Evolutionary conservation across 2,329 filamentous ascomycete genomes (phyloP).

Genomic region (Colletotrichum sp.): DNA sequence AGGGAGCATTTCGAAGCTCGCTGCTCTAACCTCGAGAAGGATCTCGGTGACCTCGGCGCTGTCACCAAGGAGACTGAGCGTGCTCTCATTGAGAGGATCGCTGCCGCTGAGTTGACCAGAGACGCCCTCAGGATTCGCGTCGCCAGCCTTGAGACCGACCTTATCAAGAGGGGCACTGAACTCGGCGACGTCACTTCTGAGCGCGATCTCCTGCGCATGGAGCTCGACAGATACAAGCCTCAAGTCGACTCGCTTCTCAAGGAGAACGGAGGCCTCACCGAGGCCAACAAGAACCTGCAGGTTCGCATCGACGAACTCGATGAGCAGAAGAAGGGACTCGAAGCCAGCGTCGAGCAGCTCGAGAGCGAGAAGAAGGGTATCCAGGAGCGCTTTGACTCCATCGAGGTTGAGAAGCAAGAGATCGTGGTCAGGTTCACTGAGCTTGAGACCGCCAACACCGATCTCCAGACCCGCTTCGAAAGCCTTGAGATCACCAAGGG

Average conservation of each 20-base stretch:
- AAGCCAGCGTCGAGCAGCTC: slow-evolving; percentile 12
- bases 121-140: slow-evolving; percentile 12
- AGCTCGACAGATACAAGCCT: slow-evolving; percentile 12
- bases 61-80: slow-evolving; percentile 17
- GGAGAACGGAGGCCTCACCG: slow-evolving; percentile 13
- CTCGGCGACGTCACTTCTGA: slow-evolving; percentile 19
- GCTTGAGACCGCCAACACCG: slow-evolving; percentile 10
- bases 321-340: slow-evolving; percentile 16
- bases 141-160: slow-evolving; percentile 16
- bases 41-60: slow-evolving; percentile 13
- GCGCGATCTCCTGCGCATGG: slow-evolving; percentile 8
- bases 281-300: slow-evolving; percentile 13
- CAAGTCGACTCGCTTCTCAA: slow-evolving; percentile 10
- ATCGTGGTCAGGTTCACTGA: slow-evolving; percentile 4
- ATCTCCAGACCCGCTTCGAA: slow-evolving; percentile 2
- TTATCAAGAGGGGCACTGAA: slow-evolving; percentile 9
- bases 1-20: not conserved
- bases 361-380: slow-evolving; percentile 12
- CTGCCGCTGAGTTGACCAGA: slow-evolving; percentile 19
- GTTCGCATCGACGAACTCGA: slow-evolving; percentile 17
- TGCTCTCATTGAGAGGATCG: slow-evolving; percentile 19
- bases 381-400: not conserved
- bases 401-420: slow-evolving; percentile 13
- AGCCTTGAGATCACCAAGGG: slow-evolving; percentile 16
- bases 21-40: slow-evolving; percentile 8